Conservation (phyloP, 78 protist genomes). For the Isochrysis galbana region DNA sequence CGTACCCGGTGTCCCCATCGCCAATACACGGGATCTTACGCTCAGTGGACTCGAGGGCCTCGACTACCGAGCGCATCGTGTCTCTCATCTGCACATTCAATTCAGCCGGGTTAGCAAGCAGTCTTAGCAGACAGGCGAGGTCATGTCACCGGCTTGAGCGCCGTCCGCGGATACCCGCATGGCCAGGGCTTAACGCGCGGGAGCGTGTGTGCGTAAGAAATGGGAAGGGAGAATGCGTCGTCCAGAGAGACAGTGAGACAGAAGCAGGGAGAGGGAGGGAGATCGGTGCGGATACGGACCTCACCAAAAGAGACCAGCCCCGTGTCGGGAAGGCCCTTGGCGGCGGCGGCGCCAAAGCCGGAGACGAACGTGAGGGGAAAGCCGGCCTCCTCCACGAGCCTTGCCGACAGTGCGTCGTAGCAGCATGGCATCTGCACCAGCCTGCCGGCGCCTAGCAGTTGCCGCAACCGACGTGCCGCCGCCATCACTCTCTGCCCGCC, state of each 20-base stretch:
- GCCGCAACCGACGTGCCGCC: too few species aligned
- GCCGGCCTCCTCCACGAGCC: constrained; percentile 23
- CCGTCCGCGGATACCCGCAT: too few species aligned
- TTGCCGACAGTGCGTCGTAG: constrained; percentile 30
- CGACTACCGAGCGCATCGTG: background rate
- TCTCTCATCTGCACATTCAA: too few species aligned
- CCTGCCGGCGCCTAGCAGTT: too few species aligned
- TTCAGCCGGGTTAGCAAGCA: too few species aligned
- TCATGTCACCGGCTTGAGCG: too few species aligned
- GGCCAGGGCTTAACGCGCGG: too few species aligned
- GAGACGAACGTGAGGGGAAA: constrained; percentile 23
- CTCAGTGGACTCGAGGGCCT: background rate
- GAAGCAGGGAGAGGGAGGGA: too few species aligned
- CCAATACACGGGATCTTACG: background rate
- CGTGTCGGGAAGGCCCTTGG: constrained; percentile 21
- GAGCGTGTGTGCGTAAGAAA: too few species aligned
- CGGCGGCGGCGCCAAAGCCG: constrained; percentile 31
- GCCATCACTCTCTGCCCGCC: too few species aligned
- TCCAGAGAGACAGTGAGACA: background rate
- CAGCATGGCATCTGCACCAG: background rate
- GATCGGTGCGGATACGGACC: background rate
- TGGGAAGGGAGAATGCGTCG: too few species aligned
- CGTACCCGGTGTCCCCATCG: constrained; percentile 53
- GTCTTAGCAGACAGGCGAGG: too few species aligned
- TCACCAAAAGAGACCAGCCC: constrained; percentile 20